Base-by-base conservation (phyloP, 495 filamentous ascomycete species). In the Aspergillus cavernicola region DNA sequence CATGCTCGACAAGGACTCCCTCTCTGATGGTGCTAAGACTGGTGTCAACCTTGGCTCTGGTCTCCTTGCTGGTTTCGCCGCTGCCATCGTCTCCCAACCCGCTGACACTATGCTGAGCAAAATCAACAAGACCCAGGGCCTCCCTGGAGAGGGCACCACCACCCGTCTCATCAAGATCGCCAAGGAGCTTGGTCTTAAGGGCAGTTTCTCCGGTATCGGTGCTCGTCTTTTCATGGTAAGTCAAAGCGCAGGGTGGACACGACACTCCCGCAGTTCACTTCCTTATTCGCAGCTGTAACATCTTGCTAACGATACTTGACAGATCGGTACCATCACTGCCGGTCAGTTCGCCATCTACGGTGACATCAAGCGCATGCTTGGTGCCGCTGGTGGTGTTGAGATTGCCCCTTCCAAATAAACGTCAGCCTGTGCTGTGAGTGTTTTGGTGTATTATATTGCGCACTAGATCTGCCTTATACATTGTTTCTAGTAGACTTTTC, bases 91-190 rank as follows among this genome's bases (percentile, higher is more conserved):
- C 64, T 97, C 93, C 39, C 93, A 98, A 78, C 92, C 93, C 63
- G 93, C 93, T 68, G 93, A 97, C 74, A 98, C 93, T 67, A 97
- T 97, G 93, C 85, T 98, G 63, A 87, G 81, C 79, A 97, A 97
- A 85, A 98, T 98, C 84, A 98, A 98, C 89, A 98, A 98, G 90
- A 95, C 90, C 74, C 90, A 89, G 77, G 93, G 93, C 73, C 78
- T 85, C 40, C 93, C 93, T 52, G 93, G 93, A 75, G 92, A 98
- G 82, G 85, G 92, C 69, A 98, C 91, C 66, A 86, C 84, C 59
- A 80, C 75, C 74, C 89, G 93, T 72, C 78, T 98, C 57, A 81
- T 96, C 79, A 97, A 97, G 86, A 97, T 97, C 69, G 90, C 74
- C 59, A 88, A 87, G 73, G 93, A 98, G 77, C 87, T 98, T 62